Evolutionary conservation across 371 early-diverging fungal species (phyloP), one percentile per base, ranked within the genome.

Genomic region (Circinella minor): DNA sequence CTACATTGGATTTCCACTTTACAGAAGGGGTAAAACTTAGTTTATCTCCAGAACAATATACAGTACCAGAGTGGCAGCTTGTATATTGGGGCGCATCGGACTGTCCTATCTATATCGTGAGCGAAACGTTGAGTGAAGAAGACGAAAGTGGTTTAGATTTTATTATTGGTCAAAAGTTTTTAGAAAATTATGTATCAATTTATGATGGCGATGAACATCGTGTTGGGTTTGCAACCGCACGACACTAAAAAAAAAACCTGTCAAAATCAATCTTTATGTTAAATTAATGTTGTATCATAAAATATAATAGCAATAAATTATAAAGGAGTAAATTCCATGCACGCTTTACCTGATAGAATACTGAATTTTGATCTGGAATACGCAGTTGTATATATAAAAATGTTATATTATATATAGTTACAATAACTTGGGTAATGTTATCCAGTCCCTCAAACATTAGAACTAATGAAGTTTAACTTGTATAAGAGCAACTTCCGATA

Each of bases 81-180:
- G 36, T 10, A 1, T 64, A 59, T 8, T 72, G 72, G 72, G 69
- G 63, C 15, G 49, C 63, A 47, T 11, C 8, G 4, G 63, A 51
- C 7, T 72, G 72, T 36, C 72, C 72, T 3, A 7, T 55, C 11
- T 72, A 72, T 38, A 64, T 72, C 13, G 54, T 51, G 4, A 51
- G 61, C 27, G 48, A 48, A 6, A 34, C 64, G 4, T 15, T 63
- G 38, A 63, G 51, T 37, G 62, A 68, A n/a, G 55, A 15, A 37
- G 63, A 63, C 14, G 14, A 51, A 15, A 5, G 14, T n/a, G 14
- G 43, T 62, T 66, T 66, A 20, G 66, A 38, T 11, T 72, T 72
- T 60, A 74, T 77, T 37, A 15, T 80, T 57, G 80, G 80, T 15
- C 77, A 80, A 54, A 77, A 77, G 69, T 77, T 80, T 46, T 62